Base-by-base conservation (phyloP, 441 rosid genomes). In the Corymbia citriodora region DNA sequence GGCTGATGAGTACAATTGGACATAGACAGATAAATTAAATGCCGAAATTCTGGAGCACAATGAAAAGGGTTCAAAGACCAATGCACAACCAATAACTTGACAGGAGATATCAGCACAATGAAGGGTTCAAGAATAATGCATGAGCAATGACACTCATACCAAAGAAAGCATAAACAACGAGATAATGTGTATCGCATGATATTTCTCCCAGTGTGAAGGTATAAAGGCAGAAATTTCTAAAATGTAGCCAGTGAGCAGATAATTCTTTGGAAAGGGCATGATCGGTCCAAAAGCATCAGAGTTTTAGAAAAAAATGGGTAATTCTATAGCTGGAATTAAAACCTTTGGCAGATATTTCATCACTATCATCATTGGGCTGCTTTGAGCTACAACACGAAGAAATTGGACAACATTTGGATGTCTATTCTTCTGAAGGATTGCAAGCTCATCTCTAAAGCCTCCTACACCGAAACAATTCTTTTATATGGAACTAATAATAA, bases 281-380 rank as follows among this genome's bases (percentile, higher is more conserved):
- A 45, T 40, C 40, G 29, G 13, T 74, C 50, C 50, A 21, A 21
- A 74, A 74, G 50, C 83, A 74, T 74, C 27, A n/a, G 4, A 89
- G 45, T 25, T 57, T 79, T 4, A 17, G 40, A 36, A 54, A 54
- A 50, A 36, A 49, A 89, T 45, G 72, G 86, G 29, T 25, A 53
- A 85, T 17, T 68, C 18, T n/a, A 54, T 50, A 54, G 48, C 40
- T 29, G 81, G 89, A 25, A 45, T 50, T 70, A 87, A 90, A 87
- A 98, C 99, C 99, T 97, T 96, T 27, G 97, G 98, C 88, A 98
- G 92, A 92, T 96, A 98, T 91, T 97, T 99, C 31, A 97, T 98
- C 82, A 98, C 99, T 92, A 97, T 98, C 99, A 98, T 98, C 99
- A 98, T 96, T 61, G 99, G 99, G 91, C 97, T 97, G 93, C 95